Base-by-base conservation (phyloP, 768 basidiomycete genomes). In the Collybia nuda region DNA sequence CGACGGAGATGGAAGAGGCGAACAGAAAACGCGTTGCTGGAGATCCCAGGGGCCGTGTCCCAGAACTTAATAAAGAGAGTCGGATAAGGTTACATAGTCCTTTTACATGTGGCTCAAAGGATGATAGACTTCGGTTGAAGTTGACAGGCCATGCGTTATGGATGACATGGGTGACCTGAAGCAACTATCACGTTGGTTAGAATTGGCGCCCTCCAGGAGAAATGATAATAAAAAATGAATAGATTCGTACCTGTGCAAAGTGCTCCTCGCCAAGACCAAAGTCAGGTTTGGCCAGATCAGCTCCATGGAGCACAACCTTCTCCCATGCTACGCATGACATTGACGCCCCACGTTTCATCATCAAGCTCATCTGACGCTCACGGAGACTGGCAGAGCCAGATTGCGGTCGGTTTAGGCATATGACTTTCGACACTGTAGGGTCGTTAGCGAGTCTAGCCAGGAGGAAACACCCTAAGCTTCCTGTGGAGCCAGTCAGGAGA, bases 71-170 rank as follows among this genome's bases (percentile, higher is more conserved):
- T 12, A 67, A 44, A 3, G 62, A 56, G 4, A 69, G 58, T 5
- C 62, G 59, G 11, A 69, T 47, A 42, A 67, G 58, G 46, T 74
- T 73, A 14, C 65, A 63, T 4, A 71, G 54, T 1, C 60, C 68
- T 32, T 60, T 64, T 11, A 78, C 62, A 45, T 64, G 74, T 3
- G 70, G 67, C 29, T 76, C 75, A 45, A 78, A 75, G 1, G 77
- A 76, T 5, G 69, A 60, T 8, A 78, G 59, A 2, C 60, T 61
- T 28, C 73, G 47, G 45, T 70, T 76, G 51, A 76, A 77, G 44
- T 79, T 69, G 40, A 78, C 68, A 1, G 69, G 71, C 76, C 76
- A 78, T 5, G 76, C 76, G 17, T 65, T 67, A 40, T 71, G 53
- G 48, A 64, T 62, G 54, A 71, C 62, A 40, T 70, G 64, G 0